Base-by-base conservation (phyloP, 176 grass and related monocot genomes). In the Oryza meridionalis region DNA sequence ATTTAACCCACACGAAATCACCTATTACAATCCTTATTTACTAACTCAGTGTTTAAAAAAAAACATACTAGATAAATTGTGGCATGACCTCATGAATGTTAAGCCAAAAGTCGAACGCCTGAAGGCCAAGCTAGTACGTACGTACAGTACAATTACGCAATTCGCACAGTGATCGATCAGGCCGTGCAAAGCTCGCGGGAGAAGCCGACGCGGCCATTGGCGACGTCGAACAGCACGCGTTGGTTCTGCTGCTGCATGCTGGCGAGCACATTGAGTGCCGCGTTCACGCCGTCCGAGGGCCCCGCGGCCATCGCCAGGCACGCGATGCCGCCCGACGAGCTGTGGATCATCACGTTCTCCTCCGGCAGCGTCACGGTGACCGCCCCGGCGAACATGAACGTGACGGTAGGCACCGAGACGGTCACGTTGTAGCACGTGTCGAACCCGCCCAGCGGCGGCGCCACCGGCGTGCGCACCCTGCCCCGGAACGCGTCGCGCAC, bases 161-260 rank as follows among this genome's bases (percentile, higher is more conserved):
- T 24, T 42, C 11, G 1, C 33, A 1, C 47, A 17, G 42, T 53
- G 59, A 38, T 73, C 53, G 59, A 38, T 73, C 53, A 82, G 74
- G 53, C 62, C 11, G 91, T 90, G 78, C 94, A 97, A 0, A 84
- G 15, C 79, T 94, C 94, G 72, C 92, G 94, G 5, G 94, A 78
- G 86, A 90, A 92, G 15, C 94, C 92, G 21, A 97, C 90, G 17
- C 90, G 82, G 29, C 67, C 77, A 19, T 88, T 90, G 29, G 90
- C 87, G 16, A 94, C 85, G 75, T 97, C 94, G 44, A 97, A 92
- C 46, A 94, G 59, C 58, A 94, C 89, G 4, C 94, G 86, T 58
- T 94, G 92, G 85, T 97, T 97, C 85, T 94, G 94, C 88, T 94
- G 92, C 74, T 97, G 94, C 89, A 97, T 92, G 89, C 88, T 97